Evolutionary conservation across 441 rosid species (phyloP).

Genomic region (Jatropha multifida): DNA sequence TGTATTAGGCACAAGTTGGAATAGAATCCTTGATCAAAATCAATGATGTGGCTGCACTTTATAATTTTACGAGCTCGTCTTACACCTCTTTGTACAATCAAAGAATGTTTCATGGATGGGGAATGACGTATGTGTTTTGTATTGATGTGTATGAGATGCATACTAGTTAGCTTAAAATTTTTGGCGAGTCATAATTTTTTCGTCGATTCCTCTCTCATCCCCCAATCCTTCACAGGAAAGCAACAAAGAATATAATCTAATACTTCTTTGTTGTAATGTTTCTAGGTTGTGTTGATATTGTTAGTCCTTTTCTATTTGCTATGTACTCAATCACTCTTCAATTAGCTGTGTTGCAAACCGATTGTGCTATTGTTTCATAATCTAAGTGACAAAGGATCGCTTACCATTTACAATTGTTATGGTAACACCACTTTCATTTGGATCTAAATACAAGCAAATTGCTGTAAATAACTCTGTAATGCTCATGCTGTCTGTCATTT

Average conservation of each 20-base stretch:
- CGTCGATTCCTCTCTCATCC: not conserved
- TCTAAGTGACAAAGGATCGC: not conserved
- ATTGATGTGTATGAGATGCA: not conserved
- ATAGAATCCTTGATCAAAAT: not conserved
- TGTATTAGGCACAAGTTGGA: not conserved
- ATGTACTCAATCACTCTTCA: not conserved
- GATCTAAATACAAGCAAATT: not conserved
- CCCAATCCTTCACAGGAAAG: not conserved
- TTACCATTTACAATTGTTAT: not conserved
- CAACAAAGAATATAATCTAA: not conserved
- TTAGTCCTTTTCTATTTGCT: no score
- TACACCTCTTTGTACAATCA: not conserved
- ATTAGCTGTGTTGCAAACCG: not conserved
- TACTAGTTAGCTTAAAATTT: not conserved
- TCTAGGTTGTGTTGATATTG: not conserved
- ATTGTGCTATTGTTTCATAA: constrained; percentile 1
- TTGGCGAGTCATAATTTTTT: not conserved
- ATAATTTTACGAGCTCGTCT: not conserved
- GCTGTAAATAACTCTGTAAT: constrained; percentile 17
- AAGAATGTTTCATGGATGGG: not conserved
- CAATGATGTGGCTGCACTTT: not conserved
- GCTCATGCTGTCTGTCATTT: constrained; percentile 20
- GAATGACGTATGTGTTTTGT: not conserved
- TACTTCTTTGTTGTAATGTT: not conserved
- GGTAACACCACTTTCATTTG: constrained; percentile 5